These are phyloP conservation scores for Aspergillus chevalieri DNA, from an alignment of 2,329 filamentous ascomycete species.

Conservation along the genomic window DNA sequence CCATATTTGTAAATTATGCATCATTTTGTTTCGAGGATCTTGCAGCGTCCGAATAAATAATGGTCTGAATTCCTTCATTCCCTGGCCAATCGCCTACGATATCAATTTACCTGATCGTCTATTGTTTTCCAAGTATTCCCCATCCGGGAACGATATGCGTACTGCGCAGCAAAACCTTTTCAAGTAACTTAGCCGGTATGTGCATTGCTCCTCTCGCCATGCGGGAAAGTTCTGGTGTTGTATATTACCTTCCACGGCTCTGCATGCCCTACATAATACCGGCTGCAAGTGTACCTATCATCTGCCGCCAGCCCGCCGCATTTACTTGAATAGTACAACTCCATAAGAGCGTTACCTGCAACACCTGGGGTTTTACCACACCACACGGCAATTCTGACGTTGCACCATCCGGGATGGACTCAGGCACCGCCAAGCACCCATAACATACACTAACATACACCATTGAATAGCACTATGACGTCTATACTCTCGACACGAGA, in stretches of 20 bases:
- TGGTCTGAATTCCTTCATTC: too few species aligned
- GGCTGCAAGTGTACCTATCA: conserved; percentile 21
- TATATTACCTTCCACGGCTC: not conserved
- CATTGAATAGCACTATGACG: conserved; percentile 34
- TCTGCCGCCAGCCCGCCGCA: conserved; percentile 11
- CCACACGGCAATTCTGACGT: conserved; percentile 50
- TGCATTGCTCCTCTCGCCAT: too few species aligned
- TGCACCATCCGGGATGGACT: conserved; percentile 36
- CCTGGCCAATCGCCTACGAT: too few species aligned
- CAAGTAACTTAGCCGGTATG: too few species aligned
- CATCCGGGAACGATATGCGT: too few species aligned
- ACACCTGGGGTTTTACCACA: conserved; percentile 43
- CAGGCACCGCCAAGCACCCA: conserved; percentile 39
- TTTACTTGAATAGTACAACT: conserved; percentile 31
- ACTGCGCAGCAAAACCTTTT: too few species aligned
- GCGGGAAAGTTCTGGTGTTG: too few species aligned
- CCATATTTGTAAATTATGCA: too few species aligned
- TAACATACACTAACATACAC: conserved; percentile 26
- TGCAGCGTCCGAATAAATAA: too few species aligned
- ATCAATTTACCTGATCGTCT: too few species aligned
- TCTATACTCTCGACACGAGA: conserved; percentile 32
- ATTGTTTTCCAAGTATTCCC: too few species aligned
- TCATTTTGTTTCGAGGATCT: too few species aligned
- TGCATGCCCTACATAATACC: conserved; percentile 6
- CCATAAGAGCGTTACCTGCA: conserved; percentile 40